These are phyloP conservation scores for Chlorella sp. DNA, from an alignment of 139 green algal species.

Conservation along the genomic window DNA sequence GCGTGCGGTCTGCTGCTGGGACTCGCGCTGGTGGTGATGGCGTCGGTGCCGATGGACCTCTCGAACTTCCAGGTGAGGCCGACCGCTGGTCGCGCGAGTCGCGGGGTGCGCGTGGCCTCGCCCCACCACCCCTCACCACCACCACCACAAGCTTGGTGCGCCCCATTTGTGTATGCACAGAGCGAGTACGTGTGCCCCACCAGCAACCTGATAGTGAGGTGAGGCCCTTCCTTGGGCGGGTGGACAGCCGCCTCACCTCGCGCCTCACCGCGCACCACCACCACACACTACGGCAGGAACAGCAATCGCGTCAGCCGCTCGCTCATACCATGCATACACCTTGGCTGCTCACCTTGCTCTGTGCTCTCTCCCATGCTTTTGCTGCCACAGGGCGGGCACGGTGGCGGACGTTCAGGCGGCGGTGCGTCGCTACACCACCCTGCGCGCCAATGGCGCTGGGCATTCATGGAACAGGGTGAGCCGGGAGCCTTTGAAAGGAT, in stretches of 20 bases:
- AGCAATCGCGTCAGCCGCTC: too few relatives aligned
- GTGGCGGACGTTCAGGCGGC: constrained; percentile 37
- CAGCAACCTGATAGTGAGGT: constrained; percentile 5
- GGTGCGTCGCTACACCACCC: constrained; percentile 20
- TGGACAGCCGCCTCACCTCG: too few relatives aligned
- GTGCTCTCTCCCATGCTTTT: neutral
- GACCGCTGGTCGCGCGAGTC: too few relatives aligned
- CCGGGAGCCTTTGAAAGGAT: too few relatives aligned
- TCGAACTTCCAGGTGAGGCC: constrained; percentile 23
- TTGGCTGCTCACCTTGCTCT: neutral
- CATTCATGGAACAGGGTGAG: constrained; percentile 50
- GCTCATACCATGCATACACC: neutral
- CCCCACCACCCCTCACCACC: too few relatives aligned
- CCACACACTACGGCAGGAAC: too few relatives aligned
- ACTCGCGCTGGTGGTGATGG: too few relatives aligned
- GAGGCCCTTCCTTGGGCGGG: neutral
- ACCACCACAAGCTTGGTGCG: too few relatives aligned
- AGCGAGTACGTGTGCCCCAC: constrained; percentile 19
- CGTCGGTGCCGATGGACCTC: constrained; percentile 14
- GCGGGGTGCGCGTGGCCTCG: too few relatives aligned
- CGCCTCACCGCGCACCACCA: too few relatives aligned
- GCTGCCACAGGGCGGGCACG: constrained; percentile 24
- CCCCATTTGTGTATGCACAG: too few relatives aligned
- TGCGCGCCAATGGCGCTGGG: constrained; percentile 32
- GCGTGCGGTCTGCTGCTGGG: too few relatives aligned